Conservation (phyloP, 192 early-diverging fungal species). For the Dimargaris verticillata region DNA sequence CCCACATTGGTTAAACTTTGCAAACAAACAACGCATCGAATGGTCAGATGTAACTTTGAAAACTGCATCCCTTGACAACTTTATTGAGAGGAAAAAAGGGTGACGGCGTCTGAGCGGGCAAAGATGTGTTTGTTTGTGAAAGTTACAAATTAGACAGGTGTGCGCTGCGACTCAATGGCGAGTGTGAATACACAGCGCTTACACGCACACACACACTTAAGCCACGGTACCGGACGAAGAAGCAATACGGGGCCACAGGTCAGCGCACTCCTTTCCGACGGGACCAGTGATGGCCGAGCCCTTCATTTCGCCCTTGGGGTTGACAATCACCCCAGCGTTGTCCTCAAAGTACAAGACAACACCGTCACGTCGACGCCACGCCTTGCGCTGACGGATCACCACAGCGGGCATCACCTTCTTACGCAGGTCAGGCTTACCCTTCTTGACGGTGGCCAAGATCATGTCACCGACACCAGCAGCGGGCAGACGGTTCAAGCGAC, state of each 20-base stretch:
- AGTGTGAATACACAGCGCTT: too few species aligned
- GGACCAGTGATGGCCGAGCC: constrained; percentile 99
- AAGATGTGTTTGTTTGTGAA: too few species aligned
- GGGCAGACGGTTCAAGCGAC: constrained; percentile 91
- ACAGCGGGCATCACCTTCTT: constrained; percentile 99
- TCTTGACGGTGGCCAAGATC: constrained; percentile 98
- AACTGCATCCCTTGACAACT: too few species aligned
- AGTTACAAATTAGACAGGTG: too few species aligned
- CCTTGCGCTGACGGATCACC: constrained; percentile 97
- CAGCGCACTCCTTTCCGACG: constrained; percentile 99
- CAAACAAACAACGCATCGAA: too few species aligned
- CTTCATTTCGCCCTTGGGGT: constrained; percentile 99
- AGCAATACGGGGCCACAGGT: constrained; percentile 99
- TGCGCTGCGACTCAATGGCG: too few species aligned
- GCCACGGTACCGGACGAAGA: constrained; percentile 73
- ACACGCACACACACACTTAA: constrained; percentile 15
- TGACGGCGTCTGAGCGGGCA: too few species aligned
- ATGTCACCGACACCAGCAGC: constrained; percentile 98
- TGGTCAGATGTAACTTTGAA: too few species aligned
- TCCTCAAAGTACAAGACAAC: constrained; percentile 99
- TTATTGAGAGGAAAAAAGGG: too few species aligned
- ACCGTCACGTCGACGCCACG: constrained; percentile 97
- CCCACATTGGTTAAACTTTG: too few species aligned
- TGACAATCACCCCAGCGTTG: constrained; percentile 99
- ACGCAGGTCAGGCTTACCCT: constrained; percentile 99